A percentile compares a stretch with the other conserved stretches of the same genome.
Evolutionary conservation across 2,329 filamentous ascomycete species (phyloP).

Genomic region (Monosporascus cannonballus): DNA sequence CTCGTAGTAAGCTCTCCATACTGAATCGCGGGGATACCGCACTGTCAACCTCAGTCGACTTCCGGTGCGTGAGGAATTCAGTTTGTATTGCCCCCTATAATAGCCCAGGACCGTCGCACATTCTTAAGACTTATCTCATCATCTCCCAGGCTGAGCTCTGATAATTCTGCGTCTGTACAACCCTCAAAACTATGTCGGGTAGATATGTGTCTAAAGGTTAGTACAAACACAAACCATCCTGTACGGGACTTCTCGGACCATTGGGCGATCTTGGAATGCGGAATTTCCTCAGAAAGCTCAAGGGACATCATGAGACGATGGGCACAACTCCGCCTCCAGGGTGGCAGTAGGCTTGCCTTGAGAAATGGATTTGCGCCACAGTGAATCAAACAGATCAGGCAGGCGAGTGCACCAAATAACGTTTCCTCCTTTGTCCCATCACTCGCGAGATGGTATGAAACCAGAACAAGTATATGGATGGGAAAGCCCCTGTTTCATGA

Average conservation of each 20-base stretch:
- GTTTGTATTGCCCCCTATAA: constrained; percentile 31
- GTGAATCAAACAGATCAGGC: constrained; percentile 26
- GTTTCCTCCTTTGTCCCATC: constrained; percentile 28
- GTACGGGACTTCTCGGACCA: not conserved
- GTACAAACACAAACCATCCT: not conserved
- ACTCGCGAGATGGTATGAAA: constrained; percentile 26
- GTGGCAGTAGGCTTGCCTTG: not conserved
- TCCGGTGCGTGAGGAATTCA: constrained; percentile 30
- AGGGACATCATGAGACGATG: not conserved
- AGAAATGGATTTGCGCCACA: constrained; percentile 20
- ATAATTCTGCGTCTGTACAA: not conserved
- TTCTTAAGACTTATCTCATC: not conserved
- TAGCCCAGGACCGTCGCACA: constrained; percentile 3
- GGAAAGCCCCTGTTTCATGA: constrained; percentile 24
- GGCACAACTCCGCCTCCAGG: not conserved
- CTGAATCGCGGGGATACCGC: constrained; percentile 6
- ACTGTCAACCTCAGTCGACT: constrained; percentile 17
- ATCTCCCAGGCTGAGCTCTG: not conserved
- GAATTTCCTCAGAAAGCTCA: not conserved
- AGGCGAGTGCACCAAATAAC: constrained; percentile 32
- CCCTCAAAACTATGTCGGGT: not conserved
- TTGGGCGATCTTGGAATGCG: not conserved
- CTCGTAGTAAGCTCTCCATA: constrained; percentile 1
- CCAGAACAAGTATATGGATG: constrained; percentile 32
- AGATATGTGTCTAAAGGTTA: not conserved